Percentiles rank a stretch among this genome's conserved stretches.
Evolutionary conservation across 495 filamentous ascomycete species (phyloP).

Genomic region (Apiosordaria backusii): DNA sequence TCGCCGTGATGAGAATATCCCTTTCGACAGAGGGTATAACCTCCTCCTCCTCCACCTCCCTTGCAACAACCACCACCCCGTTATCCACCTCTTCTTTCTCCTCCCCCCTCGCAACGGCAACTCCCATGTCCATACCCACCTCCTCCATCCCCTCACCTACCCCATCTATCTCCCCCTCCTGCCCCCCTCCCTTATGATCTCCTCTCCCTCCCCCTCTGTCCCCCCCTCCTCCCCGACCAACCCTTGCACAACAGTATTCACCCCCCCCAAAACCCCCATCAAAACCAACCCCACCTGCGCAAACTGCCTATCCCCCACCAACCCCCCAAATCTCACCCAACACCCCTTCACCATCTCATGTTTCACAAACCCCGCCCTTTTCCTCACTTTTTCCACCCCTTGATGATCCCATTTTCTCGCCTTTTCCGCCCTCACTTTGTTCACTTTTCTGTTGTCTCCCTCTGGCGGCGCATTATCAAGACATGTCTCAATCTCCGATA

Average conservation of each 20-base stretch:
- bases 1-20: background rate
- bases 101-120: conserved; percentile 20
- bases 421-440: conserved; percentile 14
- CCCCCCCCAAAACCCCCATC: conserved; percentile 60
- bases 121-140: conserved; percentile 19
- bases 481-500: conserved; percentile 23
- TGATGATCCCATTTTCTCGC: conserved; percentile 23
- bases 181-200: background rate
- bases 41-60: background rate
- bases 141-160: too few species aligned
- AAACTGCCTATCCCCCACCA: conserved; percentile 69
- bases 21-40: too few species aligned
- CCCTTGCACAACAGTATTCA: conserved; percentile 38
- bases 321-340: conserved; percentile 35
- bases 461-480: conserved; percentile 27
- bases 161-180: background rate
- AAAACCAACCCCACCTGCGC: conserved; percentile 76
- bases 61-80: background rate
- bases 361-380: conserved; percentile 20
- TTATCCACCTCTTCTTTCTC: background rate
- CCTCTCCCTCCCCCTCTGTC: background rate
- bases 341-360: conserved; percentile 14
- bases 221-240: conserved; percentile 15
- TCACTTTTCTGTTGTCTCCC: conserved; percentile 14
- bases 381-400: conserved; percentile 1